These are phyloP conservation scores for Penicillium antarcticum DNA, from an alignment of 495 filamentous ascomycete species.

Conservation along the genomic window DNA sequence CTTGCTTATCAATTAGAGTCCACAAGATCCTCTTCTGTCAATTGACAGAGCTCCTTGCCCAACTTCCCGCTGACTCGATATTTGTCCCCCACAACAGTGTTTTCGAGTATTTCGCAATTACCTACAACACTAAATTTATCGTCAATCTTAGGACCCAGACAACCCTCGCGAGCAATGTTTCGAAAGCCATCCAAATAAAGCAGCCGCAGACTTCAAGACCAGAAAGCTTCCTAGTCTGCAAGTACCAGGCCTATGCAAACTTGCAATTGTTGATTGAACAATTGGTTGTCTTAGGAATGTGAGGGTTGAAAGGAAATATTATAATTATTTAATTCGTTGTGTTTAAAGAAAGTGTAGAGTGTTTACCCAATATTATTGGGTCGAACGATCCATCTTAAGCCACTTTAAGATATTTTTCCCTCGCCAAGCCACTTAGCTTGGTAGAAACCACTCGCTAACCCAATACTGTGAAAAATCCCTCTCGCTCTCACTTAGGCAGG, in stretches of 20 bases:
- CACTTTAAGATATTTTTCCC: no score
- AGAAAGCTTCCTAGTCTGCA: constrained; percentile 11
- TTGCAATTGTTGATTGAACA: constrained; percentile 1
- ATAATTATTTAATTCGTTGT: no score
- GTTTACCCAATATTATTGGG: no score
- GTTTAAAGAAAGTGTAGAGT: no score
- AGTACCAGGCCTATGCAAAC: neutral
- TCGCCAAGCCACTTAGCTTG: no score
- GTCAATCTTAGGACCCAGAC: constrained; percentile 1
- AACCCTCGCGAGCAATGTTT: constrained; percentile 4
- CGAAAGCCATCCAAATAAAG: constrained; percentile 9
- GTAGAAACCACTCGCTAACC: no score
- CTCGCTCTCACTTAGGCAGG: no score
- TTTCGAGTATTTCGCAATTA: neutral
- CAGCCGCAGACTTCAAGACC: neutral
- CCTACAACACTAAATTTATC: constrained; percentile 1
- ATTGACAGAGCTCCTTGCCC: constrained; percentile 7
- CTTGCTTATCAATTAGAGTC: neutral
- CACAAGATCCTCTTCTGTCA: constrained; percentile 3
- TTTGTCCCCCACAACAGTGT: constrained; percentile 2
- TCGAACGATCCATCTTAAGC: no score
- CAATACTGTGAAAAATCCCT: no score
- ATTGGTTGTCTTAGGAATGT: neutral
- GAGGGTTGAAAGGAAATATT: constrained; percentile 2
- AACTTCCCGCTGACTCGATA: constrained; percentile 6